Evolutionary conservation across 129 eudicot species (phyloP), one percentile per base, ranked within the genome.

Genomic region (Dittrichia graveolens): DNA sequence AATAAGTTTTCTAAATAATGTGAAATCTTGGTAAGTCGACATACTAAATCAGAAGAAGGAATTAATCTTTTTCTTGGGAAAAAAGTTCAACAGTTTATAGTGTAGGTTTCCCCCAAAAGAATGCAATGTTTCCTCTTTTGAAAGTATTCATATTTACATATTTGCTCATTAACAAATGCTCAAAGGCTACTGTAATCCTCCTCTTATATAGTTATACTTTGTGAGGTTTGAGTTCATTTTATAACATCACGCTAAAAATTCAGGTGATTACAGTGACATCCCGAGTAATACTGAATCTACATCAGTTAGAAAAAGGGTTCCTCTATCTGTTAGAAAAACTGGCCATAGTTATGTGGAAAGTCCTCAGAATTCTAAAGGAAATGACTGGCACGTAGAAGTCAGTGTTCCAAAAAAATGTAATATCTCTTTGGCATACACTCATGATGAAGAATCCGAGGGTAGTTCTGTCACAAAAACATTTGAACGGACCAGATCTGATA

Each of bases 311-410:
- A 87, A 80, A 71, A 84, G 90, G 84, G 74, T 80, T 78, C 88
- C 96, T 5, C 59, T 80, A 62, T 79, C 92, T 38, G 80, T 75
- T 45, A 80, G 86, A 76, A 89, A 85, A 78, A 67, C 85, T 7
- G 89, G 69, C 8, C 85, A 71, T 61, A 85, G 74, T 44, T 73
- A 50, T 82, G 76, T 64, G 7, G 96, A 82, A 44, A 78, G 77
- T 71, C 77, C 86, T 45, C 84, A 71, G 41, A 64, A 24, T 31
- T 70, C 86, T 14, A 83, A 80, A 47, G 72, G 74, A 73, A 85
- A 67, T 74, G 95, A 89, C 66, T 92, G 98, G 98, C 84, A 87
- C 41, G 67, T 87, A 69, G 90, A 92, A 80, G 84, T 92, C 45
- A 86, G 80, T 75, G 83, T 87, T 78, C 95, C 96, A 53, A 92